phyloP scores from a whole-genome alignment of 371 early-diverging fungal genomes.

The Nematocida ausubeli region DNA sequence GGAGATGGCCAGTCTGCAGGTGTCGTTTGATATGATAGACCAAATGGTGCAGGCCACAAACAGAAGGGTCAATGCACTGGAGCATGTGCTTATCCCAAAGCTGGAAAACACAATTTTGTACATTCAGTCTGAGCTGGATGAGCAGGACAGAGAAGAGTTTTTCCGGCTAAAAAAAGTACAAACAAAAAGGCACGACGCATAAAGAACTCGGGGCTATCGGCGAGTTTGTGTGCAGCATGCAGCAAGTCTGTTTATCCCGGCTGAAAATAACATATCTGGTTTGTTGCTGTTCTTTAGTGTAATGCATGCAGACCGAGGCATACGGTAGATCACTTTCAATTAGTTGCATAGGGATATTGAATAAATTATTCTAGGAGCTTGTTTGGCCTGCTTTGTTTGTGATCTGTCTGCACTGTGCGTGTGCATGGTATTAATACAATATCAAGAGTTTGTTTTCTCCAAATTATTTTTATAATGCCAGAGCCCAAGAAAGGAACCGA shows the following conservation, averaged over 20 bases:
- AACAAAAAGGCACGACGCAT: slow-evolving; percentile 47
- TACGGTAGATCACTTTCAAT: too few relatives aligned
- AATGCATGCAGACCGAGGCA: too few relatives aligned
- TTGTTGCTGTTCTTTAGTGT: too few relatives aligned
- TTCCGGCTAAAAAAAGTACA: slow-evolving; percentile 72
- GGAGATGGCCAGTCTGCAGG: slow-evolving; percentile 80
- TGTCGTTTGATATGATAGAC: slow-evolving; percentile 88
- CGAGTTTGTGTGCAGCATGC: too few relatives aligned
- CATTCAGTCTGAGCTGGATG: slow-evolving; percentile 93
- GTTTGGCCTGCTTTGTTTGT: too few relatives aligned
- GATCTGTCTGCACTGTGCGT: too few relatives aligned
- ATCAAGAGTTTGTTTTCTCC: neutral
- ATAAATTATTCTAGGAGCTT: too few relatives aligned
- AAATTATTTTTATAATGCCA: slow-evolving; percentile 31
- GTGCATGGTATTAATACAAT: neutral
- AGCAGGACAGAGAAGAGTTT: slow-evolving; percentile 98
- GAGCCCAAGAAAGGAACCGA: neutral
- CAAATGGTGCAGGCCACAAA: slow-evolving; percentile 96
- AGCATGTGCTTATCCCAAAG: slow-evolving; percentile 92
- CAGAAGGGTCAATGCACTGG: slow-evolving; percentile 96
- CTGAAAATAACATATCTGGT: too few relatives aligned
- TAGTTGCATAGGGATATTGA: too few relatives aligned
- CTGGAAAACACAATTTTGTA: slow-evolving; percentile 93
- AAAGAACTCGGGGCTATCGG: too few relatives aligned
- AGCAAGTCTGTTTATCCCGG: too few relatives aligned